Conservation (phyloP, 2,329 filamentous ascomycete species). For the Penicillium sp. region DNA sequence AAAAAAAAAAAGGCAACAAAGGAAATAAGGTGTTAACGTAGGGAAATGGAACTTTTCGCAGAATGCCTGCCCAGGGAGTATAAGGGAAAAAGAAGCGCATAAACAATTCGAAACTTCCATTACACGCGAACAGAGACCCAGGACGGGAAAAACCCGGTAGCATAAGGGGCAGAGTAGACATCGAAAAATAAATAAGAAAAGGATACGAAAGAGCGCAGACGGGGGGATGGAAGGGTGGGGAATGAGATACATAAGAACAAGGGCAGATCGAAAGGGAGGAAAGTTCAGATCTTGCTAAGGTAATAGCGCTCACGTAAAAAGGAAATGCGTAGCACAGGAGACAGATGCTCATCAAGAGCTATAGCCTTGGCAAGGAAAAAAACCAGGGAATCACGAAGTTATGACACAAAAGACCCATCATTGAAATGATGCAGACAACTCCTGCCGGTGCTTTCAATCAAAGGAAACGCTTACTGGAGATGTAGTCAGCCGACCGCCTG, state of each 20-base stretch:
- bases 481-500: constrained; percentile 30
- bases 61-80: constrained; percentile 47
- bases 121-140: constrained; percentile 39
- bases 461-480: constrained; percentile 40
- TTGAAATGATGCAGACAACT: constrained; percentile 45
- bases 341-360: constrained; percentile 47
- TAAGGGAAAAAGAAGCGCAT: constrained; percentile 34
- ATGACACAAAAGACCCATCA: constrained; percentile 44
- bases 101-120: constrained; percentile 40
- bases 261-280: constrained; percentile 12
- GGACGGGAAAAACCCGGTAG: constrained; percentile 23
- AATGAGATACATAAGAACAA: constrained; percentile 22
- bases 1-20: constrained; percentile 11
- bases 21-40: constrained; percentile 15
- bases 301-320: constrained; percentile 43
- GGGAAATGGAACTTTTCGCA: constrained; percentile 46
- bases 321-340: constrained; percentile 45
- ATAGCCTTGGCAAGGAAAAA: constrained; percentile 36
- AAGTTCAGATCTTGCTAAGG: constrained; percentile 40
- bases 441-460: constrained; percentile 46
- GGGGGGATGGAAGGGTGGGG: constrained; percentile 14
- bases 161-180: constrained; percentile 18
- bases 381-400: constrained; percentile 39
- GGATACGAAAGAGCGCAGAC: constrained; percentile 8
- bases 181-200: constrained; percentile 13